Evolutionary conservation across 164 flowering plant genomes (phyloP).

Genomic region (Nelumbo lutea): DNA sequence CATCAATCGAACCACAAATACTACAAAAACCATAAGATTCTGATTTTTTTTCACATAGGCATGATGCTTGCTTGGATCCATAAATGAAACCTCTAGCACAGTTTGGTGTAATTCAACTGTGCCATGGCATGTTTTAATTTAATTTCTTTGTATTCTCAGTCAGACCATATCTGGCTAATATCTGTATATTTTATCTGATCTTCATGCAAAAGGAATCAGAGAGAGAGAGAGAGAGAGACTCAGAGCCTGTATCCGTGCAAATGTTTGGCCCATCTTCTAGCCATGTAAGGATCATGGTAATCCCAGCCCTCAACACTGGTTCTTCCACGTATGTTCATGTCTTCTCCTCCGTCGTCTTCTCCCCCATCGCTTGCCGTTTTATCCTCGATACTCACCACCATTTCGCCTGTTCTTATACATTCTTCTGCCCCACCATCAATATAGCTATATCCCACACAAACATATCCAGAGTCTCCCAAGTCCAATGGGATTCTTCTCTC

Average conservation of each 20-base stretch:
- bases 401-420: constrained; percentile 53
- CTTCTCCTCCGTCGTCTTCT: constrained; percentile 22
- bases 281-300: constrained; percentile 83
- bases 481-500: constrained; percentile 62
- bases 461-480: constrained; percentile 33
- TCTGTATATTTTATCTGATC: neutral
- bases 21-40: neutral
- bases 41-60: neutral
- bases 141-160: neutral
- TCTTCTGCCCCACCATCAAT: constrained; percentile 51
- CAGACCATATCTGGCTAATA: neutral
- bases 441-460: constrained; percentile 62
- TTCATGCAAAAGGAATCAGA: neutral
- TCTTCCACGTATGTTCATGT: constrained; percentile 40
- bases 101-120: neutral
- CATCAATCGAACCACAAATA: neutral
- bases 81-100: neutral
- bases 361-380: constrained; percentile 23
- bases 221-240: neutral
- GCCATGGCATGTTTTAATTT: too few relatives aligned
- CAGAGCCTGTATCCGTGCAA: constrained; percentile 74
- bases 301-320: constrained; percentile 65
- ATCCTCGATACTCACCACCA: constrained; percentile 40
- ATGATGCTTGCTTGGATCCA: neutral
- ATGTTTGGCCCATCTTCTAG: constrained; percentile 93